A percentile compares a stretch with the other conserved stretches of the same genome.
phyloP scores from a whole-genome alignment of 2,329 filamentous ascomycete genomes.

The Graphium sp. region DNA sequence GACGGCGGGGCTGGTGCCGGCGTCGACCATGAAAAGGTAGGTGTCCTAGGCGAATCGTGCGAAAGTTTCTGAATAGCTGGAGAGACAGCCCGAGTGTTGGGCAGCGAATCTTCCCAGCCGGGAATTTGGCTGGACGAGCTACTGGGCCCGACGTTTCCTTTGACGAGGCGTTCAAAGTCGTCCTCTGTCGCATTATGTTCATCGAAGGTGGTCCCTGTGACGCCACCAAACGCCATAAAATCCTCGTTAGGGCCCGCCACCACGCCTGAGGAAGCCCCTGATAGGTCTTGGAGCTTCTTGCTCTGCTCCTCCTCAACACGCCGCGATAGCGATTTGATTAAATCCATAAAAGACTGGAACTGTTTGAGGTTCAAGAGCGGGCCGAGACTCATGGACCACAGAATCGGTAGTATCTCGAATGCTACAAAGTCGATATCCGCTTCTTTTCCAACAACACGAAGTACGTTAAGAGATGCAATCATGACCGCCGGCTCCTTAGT shows the following conservation, averaged over 20 bases:
- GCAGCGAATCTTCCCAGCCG: slow-evolving; percentile 30
- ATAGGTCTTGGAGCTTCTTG: slow-evolving; percentile 73
- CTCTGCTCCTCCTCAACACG: slow-evolving; percentile 80
- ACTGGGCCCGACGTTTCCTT: slow-evolving; percentile 47
- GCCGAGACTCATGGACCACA: slow-evolving; percentile 86
- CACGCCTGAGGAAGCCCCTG: slow-evolving; percentile 35
- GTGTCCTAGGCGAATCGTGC: slow-evolving; percentile 15
- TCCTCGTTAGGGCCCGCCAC: slow-evolving; percentile 39
- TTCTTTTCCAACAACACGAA: slow-evolving; percentile 64
- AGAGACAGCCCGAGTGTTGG: slow-evolving; percentile 11
- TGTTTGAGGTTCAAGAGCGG: slow-evolving; percentile 75
- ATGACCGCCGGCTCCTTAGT: slow-evolving; percentile 97
- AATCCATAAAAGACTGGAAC: slow-evolving; percentile 77
- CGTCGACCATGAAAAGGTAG: slow-evolving; percentile 49
- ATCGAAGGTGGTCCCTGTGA: slow-evolving; percentile 44
- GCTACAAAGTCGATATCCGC: slow-evolving; percentile 86
- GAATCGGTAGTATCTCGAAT: slow-evolving; percentile 71
- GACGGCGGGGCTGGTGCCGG: slow-evolving; percentile 23
- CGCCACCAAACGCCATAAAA: slow-evolving; percentile 52
- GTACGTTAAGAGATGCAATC: slow-evolving; percentile 77
- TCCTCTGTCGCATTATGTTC: slow-evolving; percentile 38
- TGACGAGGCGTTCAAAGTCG: slow-evolving; percentile 81
- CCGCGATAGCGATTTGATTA: slow-evolving; percentile 66
- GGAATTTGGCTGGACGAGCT: too few species aligned
- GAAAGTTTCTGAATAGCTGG: background rate